These are phyloP conservation scores for Schizonepeta tenuifolia DNA, from an alignment of 257 asterid genomes.

Conservation along the genomic window DNA sequence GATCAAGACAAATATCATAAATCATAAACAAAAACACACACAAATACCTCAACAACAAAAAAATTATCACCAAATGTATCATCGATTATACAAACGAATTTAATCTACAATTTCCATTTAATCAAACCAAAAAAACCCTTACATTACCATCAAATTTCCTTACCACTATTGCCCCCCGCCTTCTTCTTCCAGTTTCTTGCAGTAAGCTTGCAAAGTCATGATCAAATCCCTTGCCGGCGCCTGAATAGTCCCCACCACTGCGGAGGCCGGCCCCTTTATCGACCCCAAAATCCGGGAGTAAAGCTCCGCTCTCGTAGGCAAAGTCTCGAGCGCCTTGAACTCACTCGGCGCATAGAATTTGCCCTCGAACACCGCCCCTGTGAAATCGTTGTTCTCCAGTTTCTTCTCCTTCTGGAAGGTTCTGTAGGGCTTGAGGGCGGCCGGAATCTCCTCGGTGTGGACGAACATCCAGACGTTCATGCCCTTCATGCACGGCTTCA, in stretches of 20 bases:
- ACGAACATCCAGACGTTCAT: constrained; percentile 97
- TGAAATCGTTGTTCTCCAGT: constrained; percentile 76
- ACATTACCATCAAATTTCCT: constrained; percentile 26
- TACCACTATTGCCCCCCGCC: constrained; percentile 46
- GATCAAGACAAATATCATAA: no score
- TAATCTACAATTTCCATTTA: constrained; percentile 31
- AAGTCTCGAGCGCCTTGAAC: constrained; percentile 69
- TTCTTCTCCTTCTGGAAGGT: constrained; percentile 85
- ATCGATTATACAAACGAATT: constrained; percentile 34
- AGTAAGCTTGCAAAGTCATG: constrained; percentile 71
- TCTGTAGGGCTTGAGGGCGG: constrained; percentile 88
- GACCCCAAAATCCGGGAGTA: constrained; percentile 75
- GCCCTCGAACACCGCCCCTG: constrained; percentile 95
- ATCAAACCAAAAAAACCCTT: constrained; percentile 17
- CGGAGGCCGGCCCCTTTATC: constrained; percentile 86
- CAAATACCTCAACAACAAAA: constrained; percentile 1
- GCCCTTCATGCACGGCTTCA: constrained; percentile 91
- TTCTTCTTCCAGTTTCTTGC: constrained; percentile 82
- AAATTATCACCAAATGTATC: constrained; percentile 15
- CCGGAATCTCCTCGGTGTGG: constrained; percentile 87
- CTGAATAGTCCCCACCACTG: constrained; percentile 87
- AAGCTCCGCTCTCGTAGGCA: constrained; percentile 82
- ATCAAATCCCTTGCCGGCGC: constrained; percentile 92
- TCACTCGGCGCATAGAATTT: constrained; percentile 79
- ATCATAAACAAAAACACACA: constrained; percentile 18